Evolutionary conservation across 257 asterid species (phyloP).

Genomic region (Paulownia fortunei): DNA sequence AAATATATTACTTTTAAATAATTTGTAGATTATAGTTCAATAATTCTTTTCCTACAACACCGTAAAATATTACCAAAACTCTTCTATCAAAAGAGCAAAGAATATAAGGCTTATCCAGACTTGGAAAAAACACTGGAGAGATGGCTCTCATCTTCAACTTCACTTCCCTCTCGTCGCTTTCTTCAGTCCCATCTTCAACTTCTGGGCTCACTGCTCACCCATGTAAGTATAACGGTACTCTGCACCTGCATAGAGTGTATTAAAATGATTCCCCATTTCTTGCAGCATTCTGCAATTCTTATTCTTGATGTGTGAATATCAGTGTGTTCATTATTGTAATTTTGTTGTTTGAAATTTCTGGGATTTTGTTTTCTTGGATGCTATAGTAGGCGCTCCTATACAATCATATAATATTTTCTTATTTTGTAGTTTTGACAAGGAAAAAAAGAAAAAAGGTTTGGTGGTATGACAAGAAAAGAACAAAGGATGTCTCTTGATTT

Average conservation of each 20-base stretch:
- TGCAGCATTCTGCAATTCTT: neutral
- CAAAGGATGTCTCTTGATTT: too few relatives aligned
- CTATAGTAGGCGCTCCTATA: neutral
- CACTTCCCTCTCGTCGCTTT: neutral
- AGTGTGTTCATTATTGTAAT: neutral
- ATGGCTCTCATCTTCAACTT: constrained; percentile 23
- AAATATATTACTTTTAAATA: too few relatives aligned
- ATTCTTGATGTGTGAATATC: neutral
- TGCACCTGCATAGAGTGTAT: too few relatives aligned
- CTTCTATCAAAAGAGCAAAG: neutral
- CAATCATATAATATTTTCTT: neutral
- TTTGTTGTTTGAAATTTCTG: too few relatives aligned
- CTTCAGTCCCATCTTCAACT: neutral
- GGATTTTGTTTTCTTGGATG: neutral
- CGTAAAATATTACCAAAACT: neutral
- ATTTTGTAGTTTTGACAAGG: neutral
- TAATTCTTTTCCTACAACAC: neutral
- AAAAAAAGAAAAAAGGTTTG: neutral
- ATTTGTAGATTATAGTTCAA: too few relatives aligned
- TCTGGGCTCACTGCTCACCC: neutral
- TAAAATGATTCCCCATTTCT: neutral
- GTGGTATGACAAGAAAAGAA: too few relatives aligned
- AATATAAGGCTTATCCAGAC: constrained; percentile 20
- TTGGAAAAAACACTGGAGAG: neutral
- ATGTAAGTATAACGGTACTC: too few relatives aligned